Base-by-base conservation (phyloP, 305 asterid species). In the Coffea humblotiana region DNA sequence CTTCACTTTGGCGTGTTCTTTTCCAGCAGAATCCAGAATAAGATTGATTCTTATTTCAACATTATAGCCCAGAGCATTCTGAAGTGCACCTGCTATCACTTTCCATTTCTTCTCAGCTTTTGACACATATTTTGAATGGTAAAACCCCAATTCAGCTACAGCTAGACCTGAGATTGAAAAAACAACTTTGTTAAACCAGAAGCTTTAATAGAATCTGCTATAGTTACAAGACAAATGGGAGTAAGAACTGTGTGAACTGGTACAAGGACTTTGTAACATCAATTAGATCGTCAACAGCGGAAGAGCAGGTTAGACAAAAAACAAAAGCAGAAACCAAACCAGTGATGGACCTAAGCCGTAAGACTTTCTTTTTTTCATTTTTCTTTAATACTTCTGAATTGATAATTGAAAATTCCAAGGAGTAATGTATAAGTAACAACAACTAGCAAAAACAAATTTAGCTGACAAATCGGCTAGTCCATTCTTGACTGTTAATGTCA, bases 101-200 rank as follows among this genome's bases (percentile, higher is more conserved):
- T 94, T 92, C 98, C 97, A 94, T 1, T 90, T 89, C 69, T 90
- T 92, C 83, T 92, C 97, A 11, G 98, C 97, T 86, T 88, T 92
- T 0, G 88, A 81, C 8, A 88, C 91, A 56, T 89, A 71, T 51
- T 92, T 88, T 2, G 90, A 92, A 79, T 71, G 85, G 85, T 74
- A 87, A 65, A 94, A 94, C 82, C 88, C 97, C 81, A 94, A 60
- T 58, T 86, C 94, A 51, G 92, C 94, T 79, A 92, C 90, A 67
- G 96, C 91, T 82, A 87, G 67, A 65, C 97, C 97, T 92, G 88
- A 48, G 14, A 67, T 71, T 63, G 32, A 43, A 23, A 8, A 3
- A 25, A 81, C 14, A 61, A 11, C 60, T 60, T 47, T 51, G 37
- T 21, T 25, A 64, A n/a, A 23, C 16, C 0, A 76, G 19, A 37